Conservation (phyloP, 768 basidiomycete species). For the Amanita thiersii region DNA sequence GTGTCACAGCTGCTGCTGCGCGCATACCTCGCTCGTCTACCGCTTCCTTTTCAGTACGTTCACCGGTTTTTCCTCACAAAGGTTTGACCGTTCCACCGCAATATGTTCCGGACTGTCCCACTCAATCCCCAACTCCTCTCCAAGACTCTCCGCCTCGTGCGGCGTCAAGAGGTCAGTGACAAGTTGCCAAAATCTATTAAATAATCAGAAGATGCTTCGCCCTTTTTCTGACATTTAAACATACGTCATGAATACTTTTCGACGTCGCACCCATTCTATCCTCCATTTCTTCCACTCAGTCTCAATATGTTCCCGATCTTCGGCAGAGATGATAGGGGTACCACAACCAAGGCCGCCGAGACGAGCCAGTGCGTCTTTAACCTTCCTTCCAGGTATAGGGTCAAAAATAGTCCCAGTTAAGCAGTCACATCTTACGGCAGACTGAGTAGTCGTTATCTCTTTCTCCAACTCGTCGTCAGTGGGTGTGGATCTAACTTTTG, state of each 20-base stretch:
- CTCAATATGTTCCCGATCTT: constrained; percentile 63
- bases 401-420: constrained; percentile 7
- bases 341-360: constrained; percentile 64
- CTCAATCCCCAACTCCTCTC: constrained; percentile 79
- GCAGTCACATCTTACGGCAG: constrained; percentile 35
- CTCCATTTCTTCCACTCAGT: constrained; percentile 75
- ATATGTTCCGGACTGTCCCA: constrained; percentile 66
- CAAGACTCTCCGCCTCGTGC: constrained; percentile 53
- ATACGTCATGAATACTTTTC: constrained; percentile 70
- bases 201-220: background rate
- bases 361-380: constrained; percentile 24
- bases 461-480: constrained; percentile 59
- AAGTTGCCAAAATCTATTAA: constrained; percentile 65
- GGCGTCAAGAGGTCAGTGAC: constrained; percentile 62
- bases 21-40: too few species aligned
- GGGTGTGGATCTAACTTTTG: constrained; percentile 52
- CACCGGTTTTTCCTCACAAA: constrained; percentile 36
- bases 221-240: constrained; percentile 17
- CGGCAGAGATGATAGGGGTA: constrained; percentile 56
- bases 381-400: constrained; percentile 36
- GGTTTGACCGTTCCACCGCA: constrained; percentile 51
- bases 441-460: constrained; percentile 42
- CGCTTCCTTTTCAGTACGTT: constrained; percentile 48
- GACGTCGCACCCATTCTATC: constrained; percentile 69
- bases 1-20: too few species aligned